Evolutionary conservation across 1,139 yeast genomes (phyloP), one percentile per base, ranked within the genome.

Genomic region (Blastobotrys proliferans): DNA sequence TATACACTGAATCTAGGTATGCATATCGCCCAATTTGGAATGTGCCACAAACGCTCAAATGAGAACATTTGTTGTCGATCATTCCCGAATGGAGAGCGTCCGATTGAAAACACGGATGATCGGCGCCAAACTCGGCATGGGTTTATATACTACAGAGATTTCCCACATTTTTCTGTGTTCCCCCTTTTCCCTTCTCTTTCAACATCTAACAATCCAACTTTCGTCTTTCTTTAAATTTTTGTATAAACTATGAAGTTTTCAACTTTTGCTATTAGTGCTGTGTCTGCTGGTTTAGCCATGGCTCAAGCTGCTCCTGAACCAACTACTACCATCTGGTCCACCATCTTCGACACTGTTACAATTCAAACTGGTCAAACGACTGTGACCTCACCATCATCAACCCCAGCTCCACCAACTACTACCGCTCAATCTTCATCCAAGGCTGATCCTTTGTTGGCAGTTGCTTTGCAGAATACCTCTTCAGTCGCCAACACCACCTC

Each of bases 311-410:
- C 22, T n/a, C 40, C 30, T 16, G 47, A 44, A 27, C 40, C 31
- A 26, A 44, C 43, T 42, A 54, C 58, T 40, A 54, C 58, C 41
- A 34, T 54, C 41, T 51, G 40, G 35, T 49, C 55, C 14, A 54
- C 58, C 28, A 47, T 54, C 43, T 47, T 45, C 37, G 56, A 52
- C 43, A 51, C 49, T 43, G 56, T 54, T 33, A 54, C 58, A 31
- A 28, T 52, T 6, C 36, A 25, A 9, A 16, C 31, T 14, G 42
- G 32, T 6, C 25, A 31, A 10, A 11, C 40, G 16, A 41, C 43
- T 30, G 29, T 42, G 14, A 27, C 33, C 8, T 31, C 31, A n/a
- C 29, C 36, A 4, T 10, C 20, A 11, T 17, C 30, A 16, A 27
- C 26, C 27, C 28, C 38, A 22, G 39, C 19, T 25, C 34, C 43